A percentile compares a stretch with the other conserved stretches of the same genome.
phyloP scores from a whole-genome alignment of 176 grass and related monocot genomes.

The Oryza rufipogon region DNA sequence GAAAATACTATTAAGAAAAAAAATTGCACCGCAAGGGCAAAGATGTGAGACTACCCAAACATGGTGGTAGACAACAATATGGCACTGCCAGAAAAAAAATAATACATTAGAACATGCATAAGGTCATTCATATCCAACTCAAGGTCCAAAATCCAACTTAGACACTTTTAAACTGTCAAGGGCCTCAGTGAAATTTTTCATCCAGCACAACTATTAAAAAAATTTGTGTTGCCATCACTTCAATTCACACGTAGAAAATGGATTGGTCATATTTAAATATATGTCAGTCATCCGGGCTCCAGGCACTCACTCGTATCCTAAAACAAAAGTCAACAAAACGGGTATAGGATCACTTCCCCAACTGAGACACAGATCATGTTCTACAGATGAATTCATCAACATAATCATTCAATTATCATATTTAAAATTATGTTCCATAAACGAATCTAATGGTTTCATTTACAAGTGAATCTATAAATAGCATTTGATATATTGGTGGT shows the following conservation, averaged over 20 bases:
- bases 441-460: background rate
- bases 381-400: background rate
- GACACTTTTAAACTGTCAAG: background rate
- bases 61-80: background rate
- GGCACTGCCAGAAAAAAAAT: background rate
- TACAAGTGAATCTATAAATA: background rate
- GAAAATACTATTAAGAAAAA: background rate
- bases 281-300: background rate
- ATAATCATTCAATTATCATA: slow-evolving; percentile 16
- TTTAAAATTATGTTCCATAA: background rate
- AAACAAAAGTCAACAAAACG: background rate
- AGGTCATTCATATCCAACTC: background rate
- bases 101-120: slow-evolving; percentile 20
- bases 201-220: background rate
- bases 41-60: slow-evolving; percentile 13
- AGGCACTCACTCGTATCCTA: background rate
- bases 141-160: background rate
- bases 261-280: slow-evolving; percentile 19
- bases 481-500: background rate
- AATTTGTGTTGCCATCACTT: background rate
- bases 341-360: background rate
- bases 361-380: background rate
- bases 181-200: background rate
- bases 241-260: background rate
- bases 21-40: background rate